Conservation (phyloP, 2,329 filamentous ascomycete species). For the Fusarium protoensiforme region DNA sequence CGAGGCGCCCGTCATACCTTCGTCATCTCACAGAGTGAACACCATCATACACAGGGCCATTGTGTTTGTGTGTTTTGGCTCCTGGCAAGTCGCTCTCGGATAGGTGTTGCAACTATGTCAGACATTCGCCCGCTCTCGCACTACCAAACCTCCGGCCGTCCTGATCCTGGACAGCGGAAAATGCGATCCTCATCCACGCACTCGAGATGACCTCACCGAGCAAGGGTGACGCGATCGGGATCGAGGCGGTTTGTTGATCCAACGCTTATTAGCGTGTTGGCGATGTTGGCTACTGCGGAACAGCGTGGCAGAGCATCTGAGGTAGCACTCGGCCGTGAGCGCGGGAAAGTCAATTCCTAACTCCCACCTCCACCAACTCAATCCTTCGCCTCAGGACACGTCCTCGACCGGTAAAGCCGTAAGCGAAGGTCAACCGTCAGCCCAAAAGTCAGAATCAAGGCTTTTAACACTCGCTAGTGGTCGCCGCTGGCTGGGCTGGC, state of each 20-base stretch:
- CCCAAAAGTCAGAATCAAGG: background rate
- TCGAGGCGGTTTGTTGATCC: slow-evolving; percentile 12
- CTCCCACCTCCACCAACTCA: background rate
- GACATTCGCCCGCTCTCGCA: background rate
- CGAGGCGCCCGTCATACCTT: slow-evolving; percentile 31
- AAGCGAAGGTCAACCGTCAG: slow-evolving; percentile 4
- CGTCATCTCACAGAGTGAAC: slow-evolving; percentile 32
- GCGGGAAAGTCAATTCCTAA: slow-evolving; percentile 22
- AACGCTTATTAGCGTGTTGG: slow-evolving; percentile 10
- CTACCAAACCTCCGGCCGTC: slow-evolving; percentile 5
- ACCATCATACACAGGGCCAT: slow-evolving; percentile 2
- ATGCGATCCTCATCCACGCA: slow-evolving; percentile 25
- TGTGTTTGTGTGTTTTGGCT: slow-evolving; percentile 1
- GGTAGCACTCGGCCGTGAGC: slow-evolving; percentile 25
- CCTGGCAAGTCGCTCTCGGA: background rate
- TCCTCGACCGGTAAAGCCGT: background rate
- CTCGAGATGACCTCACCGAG: slow-evolving; percentile 3
- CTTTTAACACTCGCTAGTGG: slow-evolving; percentile 10
- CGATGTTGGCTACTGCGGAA: slow-evolving; percentile 16
- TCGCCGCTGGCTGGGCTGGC: slow-evolving; percentile 19
- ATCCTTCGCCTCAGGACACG: background rate
- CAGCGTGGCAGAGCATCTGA: slow-evolving; percentile 22
- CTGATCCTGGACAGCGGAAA: slow-evolving; percentile 1
- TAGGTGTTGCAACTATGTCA: background rate
- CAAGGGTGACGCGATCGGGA: slow-evolving; percentile 23